A percentile compares a stretch with the other conserved stretches of the same genome.
phyloP scores from a whole-genome alignment of 2,329 filamentous ascomycete species.

The Chaetothyriales sp. region DNA sequence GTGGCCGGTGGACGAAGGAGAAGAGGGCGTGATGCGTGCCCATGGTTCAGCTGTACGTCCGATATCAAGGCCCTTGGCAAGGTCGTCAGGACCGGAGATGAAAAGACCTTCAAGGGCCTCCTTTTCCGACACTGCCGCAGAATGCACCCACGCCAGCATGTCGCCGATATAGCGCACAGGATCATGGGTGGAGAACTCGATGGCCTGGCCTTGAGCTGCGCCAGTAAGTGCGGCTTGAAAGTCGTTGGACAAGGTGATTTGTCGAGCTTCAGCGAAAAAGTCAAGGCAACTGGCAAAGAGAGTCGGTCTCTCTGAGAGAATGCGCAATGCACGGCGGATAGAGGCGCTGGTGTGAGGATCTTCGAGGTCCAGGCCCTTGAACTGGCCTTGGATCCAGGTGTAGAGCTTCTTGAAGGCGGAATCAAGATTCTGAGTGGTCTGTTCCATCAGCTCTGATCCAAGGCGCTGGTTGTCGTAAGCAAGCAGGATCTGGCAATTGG shows the following conservation, averaged over 20 bases:
- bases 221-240: slow-evolving; percentile 84
- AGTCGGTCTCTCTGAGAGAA: slow-evolving; percentile 75
- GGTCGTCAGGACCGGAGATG: slow-evolving; percentile 75
- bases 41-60: slow-evolving; percentile 74
- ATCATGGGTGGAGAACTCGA: slow-evolving; percentile 86
- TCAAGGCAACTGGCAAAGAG: slow-evolving; percentile 89
- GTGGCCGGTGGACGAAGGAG: neutral
- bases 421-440: slow-evolving; percentile 74
- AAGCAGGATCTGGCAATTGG: slow-evolving; percentile 75
- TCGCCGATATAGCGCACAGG: slow-evolving; percentile 83
- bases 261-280: slow-evolving; percentile 78
- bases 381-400: slow-evolving; percentile 85
- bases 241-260: slow-evolving; percentile 70
- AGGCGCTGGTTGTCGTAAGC: slow-evolving; percentile 80
- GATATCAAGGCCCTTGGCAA: slow-evolving; percentile 64
- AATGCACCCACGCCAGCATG: slow-evolving; percentile 96
- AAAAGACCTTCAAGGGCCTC: slow-evolving; percentile 88
- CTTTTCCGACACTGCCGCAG: slow-evolving; percentile 79
- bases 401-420: slow-evolving; percentile 89
- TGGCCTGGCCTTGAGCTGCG: slow-evolving; percentile 54
- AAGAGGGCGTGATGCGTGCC: slow-evolving; percentile 36
- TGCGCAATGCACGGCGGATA: slow-evolving; percentile 67
- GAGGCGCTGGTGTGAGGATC: slow-evolving; percentile 81
- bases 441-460: slow-evolving; percentile 80
- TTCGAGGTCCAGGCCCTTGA: slow-evolving; percentile 82